Conservation (phyloP, 176 grass and related monocot genomes). For the Musa schizocarpa region DNA sequence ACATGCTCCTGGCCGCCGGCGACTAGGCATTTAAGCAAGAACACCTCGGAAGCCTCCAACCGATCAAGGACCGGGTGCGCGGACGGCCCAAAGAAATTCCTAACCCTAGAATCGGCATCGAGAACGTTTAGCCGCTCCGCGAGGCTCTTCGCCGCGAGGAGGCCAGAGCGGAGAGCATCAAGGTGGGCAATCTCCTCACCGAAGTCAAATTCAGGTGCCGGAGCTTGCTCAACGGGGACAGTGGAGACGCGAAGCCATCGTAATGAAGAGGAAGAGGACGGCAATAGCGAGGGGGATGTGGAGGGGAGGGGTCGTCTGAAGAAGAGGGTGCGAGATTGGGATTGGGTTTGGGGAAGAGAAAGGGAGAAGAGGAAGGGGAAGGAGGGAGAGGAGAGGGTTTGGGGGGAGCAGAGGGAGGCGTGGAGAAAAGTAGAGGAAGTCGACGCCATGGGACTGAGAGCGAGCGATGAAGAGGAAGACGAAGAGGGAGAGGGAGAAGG, state of each 20-base stretch:
- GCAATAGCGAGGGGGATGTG: conserved; percentile 20
- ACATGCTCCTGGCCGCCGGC: conserved; percentile 84
- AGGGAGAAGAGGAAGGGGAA: conserved; percentile 16
- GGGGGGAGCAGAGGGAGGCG: conserved; percentile 9
- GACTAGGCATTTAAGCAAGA: conserved; percentile 86
- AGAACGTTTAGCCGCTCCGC: conserved; percentile 53
- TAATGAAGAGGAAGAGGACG: conserved; percentile 23
- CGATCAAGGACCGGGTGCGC: neutral
- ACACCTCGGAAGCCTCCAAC: conserved; percentile 40
- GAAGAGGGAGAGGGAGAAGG: neutral
- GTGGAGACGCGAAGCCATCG: conserved; percentile 38
- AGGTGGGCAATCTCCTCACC: conserved; percentile 53
- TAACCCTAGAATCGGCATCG: conserved; percentile 56
- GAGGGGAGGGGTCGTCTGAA: conserved; percentile 17
- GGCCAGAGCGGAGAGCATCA: conserved; percentile 28
- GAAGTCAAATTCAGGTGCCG: conserved; percentile 32
- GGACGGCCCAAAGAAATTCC: conserved; percentile 39
- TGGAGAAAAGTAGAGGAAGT: conserved; percentile 1
- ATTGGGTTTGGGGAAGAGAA: conserved; percentile 1
- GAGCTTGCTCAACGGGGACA: conserved; percentile 33
- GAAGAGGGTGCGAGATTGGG: conserved; percentile 12
- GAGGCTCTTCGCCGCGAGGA: conserved; percentile 32
- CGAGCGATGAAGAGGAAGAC: neutral
- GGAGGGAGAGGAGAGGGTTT: conserved; percentile 9
- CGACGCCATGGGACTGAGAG: conserved; percentile 9